Conservation (phyloP, 192 early-diverging fungal species). For the Rhizophlyctis rosea region DNA sequence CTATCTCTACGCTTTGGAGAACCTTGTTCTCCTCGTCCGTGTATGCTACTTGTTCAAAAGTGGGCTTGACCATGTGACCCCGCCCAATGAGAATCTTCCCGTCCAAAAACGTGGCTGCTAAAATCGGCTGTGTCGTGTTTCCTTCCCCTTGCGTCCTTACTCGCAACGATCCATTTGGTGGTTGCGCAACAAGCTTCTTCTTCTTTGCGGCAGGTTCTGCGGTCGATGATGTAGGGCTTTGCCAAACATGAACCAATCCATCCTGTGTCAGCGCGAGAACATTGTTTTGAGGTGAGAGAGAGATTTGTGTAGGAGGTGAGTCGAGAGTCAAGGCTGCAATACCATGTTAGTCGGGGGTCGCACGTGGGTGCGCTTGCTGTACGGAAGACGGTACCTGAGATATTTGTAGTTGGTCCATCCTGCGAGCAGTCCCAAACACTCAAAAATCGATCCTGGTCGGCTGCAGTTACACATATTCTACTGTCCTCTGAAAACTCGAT, state of each 20-base stretch:
- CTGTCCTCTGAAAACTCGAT: constrained; percentile 13
- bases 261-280: constrained; percentile 37
- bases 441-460: constrained; percentile 39
- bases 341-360: too few relatives aligned
- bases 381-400: too few relatives aligned
- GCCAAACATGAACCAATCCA: constrained; percentile 37
- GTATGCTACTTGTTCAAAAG: constrained; percentile 39
- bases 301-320: constrained; percentile 7
- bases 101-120: constrained; percentile 26
- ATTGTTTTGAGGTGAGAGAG: constrained; percentile 14
- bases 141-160: background rate
- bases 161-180: constrained; percentile 1
- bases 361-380: too few relatives aligned
- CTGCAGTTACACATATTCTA: constrained; percentile 25
- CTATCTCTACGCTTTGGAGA: background rate
- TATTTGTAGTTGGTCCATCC: constrained; percentile 6
- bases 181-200: constrained; percentile 6
- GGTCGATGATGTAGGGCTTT: background rate
- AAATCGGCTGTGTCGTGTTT: constrained; percentile 16
- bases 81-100: constrained; percentile 30
- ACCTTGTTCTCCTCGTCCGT: constrained; percentile 19
- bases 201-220: constrained; percentile 4
- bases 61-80: constrained; percentile 31
- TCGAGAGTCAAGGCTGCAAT: constrained; percentile 30
- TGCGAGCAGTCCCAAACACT: constrained; percentile 31